Percentiles rank a stretch among this genome's conserved stretches.
Conservation (phyloP, 768 basidiomycete genomes). For the Leucosporidium yakuticum region DNA sequence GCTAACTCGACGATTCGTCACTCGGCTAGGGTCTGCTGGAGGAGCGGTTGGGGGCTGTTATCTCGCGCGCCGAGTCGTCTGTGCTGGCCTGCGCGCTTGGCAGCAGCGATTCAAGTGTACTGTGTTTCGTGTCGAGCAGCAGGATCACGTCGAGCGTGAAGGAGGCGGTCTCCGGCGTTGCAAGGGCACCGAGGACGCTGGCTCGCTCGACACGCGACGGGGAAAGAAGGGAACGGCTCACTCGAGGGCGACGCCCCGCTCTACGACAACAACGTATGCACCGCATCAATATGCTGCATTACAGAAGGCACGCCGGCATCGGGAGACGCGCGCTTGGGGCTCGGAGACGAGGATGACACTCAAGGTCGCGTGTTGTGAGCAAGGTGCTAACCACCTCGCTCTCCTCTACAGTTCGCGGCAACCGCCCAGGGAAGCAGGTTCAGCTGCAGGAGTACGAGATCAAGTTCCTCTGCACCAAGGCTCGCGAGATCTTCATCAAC, state of each 20-base stretch:
- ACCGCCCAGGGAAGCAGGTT: slow-evolving; percentile 96
- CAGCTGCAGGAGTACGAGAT: slow-evolving; percentile 98
- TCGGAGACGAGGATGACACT: background rate
- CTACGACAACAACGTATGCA: background rate
- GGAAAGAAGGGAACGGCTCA: background rate
- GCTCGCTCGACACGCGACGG: background rate
- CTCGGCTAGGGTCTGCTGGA: background rate
- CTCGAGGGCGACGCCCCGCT: background rate
- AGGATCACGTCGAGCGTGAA: too few species aligned
- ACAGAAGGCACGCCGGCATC: background rate
- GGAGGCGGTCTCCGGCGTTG: background rate
- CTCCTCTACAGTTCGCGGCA: slow-evolving; percentile 71
- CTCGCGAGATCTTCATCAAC: slow-evolving; percentile 97
- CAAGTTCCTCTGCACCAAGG: slow-evolving; percentile 97
- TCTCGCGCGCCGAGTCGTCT: slow-evolving; percentile 18
- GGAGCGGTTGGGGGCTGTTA: slow-evolving; percentile 20
- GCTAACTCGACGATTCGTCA: background rate
- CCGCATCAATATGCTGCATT: background rate
- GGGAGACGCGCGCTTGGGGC: background rate
- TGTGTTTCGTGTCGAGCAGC: too few species aligned
- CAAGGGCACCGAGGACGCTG: background rate
- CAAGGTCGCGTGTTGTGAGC: background rate
- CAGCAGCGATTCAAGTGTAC: background rate
- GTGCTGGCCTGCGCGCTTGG: slow-evolving; percentile 1
- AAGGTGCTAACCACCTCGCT: background rate